Evolutionary conservation across 305 asterid genomes (phyloP), one percentile per base, ranked within the genome.

Genomic region (Solanum hybrid): DNA sequence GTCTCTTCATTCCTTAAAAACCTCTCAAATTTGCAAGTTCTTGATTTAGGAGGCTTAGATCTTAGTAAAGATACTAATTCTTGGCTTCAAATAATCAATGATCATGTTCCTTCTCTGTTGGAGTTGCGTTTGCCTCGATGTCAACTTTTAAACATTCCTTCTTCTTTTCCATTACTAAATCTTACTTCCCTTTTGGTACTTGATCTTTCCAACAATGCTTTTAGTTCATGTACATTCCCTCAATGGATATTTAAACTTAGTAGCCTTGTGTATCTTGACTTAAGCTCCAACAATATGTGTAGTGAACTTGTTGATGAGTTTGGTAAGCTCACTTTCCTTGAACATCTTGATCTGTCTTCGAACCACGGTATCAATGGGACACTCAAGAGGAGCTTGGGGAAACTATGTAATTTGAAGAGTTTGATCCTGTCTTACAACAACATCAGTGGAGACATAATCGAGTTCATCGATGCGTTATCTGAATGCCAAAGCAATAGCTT

Each of bases 171-270:
- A 26, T 90, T 2, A 7, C 29, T 91, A n/a, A 93, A 91, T 78
- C 81, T 93, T 11, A 87, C 94, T 33, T 92, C 93, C 39, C 94
- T 93, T 86, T 37, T 77, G 10, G 86, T 88, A 3, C 91, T 93
- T 68, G 93, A 93, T 80, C 93, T 93, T 72, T 90, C 93, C 65
- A 75, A 27, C 84, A 93, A 91, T 57, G 78, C 12, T 11, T 86
- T 93, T 90, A 89, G 73, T 75, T 87, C 93, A 17, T 45, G 89
- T 5, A 34, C 6, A 10, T 32, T 92, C 6, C 95, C 95, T 57
- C 86, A 24, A 8, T 90, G 92, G 94, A 17, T 92, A 15, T 90
- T 91, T 38, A 89, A 89, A 32, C 41, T 92, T 22, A 91, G 75
- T 37, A 83, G 68, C 89, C 86, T 92, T 33, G 87, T 79, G 75